Conservation (phyloP, 306 rosid species). For the Potentilla sterilis region DNA sequence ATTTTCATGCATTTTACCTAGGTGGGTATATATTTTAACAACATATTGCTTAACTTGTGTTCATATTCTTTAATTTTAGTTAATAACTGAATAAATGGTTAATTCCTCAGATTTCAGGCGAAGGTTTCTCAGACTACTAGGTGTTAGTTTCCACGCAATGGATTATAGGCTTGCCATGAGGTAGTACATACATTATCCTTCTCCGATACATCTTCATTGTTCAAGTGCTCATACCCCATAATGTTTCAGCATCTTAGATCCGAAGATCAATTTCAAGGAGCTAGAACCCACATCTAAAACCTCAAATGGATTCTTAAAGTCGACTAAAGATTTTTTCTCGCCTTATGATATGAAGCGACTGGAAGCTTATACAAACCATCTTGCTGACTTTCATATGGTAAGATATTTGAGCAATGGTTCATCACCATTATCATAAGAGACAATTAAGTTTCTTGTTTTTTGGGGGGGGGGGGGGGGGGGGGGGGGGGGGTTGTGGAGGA, state of each 20-base stretch:
- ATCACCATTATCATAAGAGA: background rate
- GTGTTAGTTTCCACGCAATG: constrained; percentile 57
- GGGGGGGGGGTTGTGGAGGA: no score
- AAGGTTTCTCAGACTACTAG: constrained; percentile 66
- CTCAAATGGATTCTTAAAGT: constrained; percentile 42
- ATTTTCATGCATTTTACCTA: constrained; percentile 69
- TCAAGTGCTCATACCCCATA: constrained; percentile 28
- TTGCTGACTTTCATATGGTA: constrained; percentile 83
- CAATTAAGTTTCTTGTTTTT: background rate
- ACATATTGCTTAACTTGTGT: constrained; percentile 11
- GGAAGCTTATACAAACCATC: constrained; percentile 81
- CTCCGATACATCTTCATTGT: constrained; percentile 21
- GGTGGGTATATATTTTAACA: constrained; percentile 41
- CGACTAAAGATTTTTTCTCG: constrained; percentile 56
- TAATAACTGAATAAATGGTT: constrained; percentile 28
- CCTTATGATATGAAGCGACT: constrained; percentile 91
- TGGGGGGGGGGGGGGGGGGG: background rate
- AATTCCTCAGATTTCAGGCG: constrained; percentile 61
- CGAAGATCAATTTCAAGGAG: constrained; percentile 71
- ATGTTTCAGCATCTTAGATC: constrained; percentile 77
- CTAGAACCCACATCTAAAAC: constrained; percentile 33
- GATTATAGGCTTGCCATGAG: constrained; percentile 91
- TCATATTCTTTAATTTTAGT: constrained; percentile 9
- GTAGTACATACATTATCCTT: constrained; percentile 39
- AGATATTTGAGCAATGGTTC: constrained; percentile 26